phyloP scores from a whole-genome alignment of 2,329 filamentous ascomycete species.

The Blumeriella jaapii region DNA sequence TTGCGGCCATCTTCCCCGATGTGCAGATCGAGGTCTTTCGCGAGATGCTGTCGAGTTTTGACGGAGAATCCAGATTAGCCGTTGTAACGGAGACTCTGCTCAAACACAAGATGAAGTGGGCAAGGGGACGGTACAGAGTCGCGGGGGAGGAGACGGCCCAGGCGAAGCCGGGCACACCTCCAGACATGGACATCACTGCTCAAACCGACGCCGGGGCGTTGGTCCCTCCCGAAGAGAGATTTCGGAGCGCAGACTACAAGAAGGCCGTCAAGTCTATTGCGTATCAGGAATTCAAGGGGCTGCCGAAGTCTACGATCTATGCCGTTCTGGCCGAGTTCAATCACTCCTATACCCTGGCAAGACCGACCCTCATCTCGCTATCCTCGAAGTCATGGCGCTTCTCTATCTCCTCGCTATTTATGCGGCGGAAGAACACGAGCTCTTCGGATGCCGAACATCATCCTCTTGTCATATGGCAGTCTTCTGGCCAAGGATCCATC shows the following conservation, averaged over 20 bases:
- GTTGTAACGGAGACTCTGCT: slow-evolving; percentile 68
- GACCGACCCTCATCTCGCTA: slow-evolving; percentile 56
- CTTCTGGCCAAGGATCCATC: slow-evolving; percentile 42
- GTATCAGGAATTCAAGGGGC: slow-evolving; percentile 63
- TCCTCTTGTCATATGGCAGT: slow-evolving; percentile 50
- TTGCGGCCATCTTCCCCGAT: slow-evolving; percentile 66
- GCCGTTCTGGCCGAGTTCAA: slow-evolving; percentile 74
- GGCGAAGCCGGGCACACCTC: slow-evolving; percentile 12
- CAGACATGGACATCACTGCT: too few species aligned
- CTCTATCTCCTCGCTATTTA: slow-evolving; percentile 58
- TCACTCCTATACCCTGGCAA: slow-evolving; percentile 62
- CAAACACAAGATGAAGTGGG: slow-evolving; percentile 58
- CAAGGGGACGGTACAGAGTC: slow-evolving; percentile 54
- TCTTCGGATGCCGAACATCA: slow-evolving; percentile 45
- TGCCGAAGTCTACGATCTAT: slow-evolving; percentile 62
- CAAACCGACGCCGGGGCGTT: slow-evolving; percentile 12
- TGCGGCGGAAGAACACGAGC: slow-evolving; percentile 47
- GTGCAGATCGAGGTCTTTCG: slow-evolving; percentile 74
- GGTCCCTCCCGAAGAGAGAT: slow-evolving; percentile 51
- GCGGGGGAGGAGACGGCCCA: slow-evolving; percentile 26
- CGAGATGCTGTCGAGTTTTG: slow-evolving; percentile 66
- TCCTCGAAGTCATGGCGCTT: slow-evolving; percentile 69
- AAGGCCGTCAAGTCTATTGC: slow-evolving; percentile 56
- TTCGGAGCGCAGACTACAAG: slow-evolving; percentile 56
- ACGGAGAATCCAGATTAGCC: slow-evolving; percentile 64